Evolutionary conservation across 306 rosid species (phyloP).

Genomic region (Erythrophleum fordii): DNA sequence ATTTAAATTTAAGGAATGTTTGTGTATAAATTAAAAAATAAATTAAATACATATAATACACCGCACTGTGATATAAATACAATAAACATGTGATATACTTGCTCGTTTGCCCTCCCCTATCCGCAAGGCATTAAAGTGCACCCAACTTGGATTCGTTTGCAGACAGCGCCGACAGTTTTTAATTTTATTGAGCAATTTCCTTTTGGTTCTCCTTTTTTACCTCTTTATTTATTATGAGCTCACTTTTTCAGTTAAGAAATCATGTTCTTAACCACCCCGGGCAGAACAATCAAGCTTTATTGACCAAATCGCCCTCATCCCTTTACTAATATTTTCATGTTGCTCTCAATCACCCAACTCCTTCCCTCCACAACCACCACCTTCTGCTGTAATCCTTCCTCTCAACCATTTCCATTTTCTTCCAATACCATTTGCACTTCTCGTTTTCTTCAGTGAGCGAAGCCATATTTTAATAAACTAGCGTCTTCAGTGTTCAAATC

Average conservation of each 20-base stretch:
- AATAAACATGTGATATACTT: too few relatives aligned
- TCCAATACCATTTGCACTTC: neutral
- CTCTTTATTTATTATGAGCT: neutral
- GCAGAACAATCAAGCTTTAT: neutral
- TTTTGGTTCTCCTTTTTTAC: neutral
- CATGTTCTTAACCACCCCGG: conserved; percentile 37
- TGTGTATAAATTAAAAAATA: too few relatives aligned
- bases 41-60: too few relatives aligned
- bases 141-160: too few relatives aligned
- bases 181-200: too few relatives aligned
- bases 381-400: conserved; percentile 15
- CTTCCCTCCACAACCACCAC: conserved; percentile 37
- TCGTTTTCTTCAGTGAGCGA: conserved; percentile 10
- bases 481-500: neutral
- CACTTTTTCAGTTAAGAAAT: conserved; percentile 40
- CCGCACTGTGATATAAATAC: too few relatives aligned
- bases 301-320: conserved; percentile 38
- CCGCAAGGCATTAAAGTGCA: too few relatives aligned
- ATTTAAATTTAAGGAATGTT: too few relatives aligned
- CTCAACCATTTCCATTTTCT: neutral
- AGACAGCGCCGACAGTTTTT: neutral
- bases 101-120: too few relatives aligned
- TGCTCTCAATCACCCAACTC: conserved; percentile 29
- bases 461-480: conserved; percentile 1
- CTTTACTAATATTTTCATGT: conserved; percentile 15